phyloP scores from a whole-genome alignment of 1,284 basidiomycete genomes.

The Rhodotorula sp. region DNA sequence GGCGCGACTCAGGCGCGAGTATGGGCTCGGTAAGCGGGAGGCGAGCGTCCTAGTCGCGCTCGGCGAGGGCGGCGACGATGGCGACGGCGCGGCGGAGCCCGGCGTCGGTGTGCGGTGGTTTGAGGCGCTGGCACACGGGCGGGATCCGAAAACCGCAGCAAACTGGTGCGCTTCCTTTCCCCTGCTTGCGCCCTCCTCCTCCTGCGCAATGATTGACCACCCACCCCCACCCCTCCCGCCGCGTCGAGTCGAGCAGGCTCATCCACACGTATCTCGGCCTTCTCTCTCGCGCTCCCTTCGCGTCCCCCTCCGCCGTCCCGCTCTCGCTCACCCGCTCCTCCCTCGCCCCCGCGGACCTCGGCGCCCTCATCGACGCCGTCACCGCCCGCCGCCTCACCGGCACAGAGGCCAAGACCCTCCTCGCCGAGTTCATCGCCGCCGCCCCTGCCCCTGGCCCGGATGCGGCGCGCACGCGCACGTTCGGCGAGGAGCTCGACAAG shows the following conservation, averaged over 20 bases:
- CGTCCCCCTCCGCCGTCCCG: too few relatives aligned
- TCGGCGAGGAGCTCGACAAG: neutral
- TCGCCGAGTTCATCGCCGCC: constrained; percentile 43
- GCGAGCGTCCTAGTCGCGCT: constrained; percentile 63
- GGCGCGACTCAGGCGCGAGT: constrained; percentile 60
- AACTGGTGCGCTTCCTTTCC: constrained; percentile 68
- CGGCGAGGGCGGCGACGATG: constrained; percentile 47
- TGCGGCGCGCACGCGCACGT: neutral
- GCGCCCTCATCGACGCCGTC: constrained; percentile 76
- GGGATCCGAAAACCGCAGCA: constrained; percentile 69
- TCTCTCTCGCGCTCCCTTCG: constrained; percentile 63
- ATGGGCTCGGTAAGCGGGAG: constrained; percentile 66
- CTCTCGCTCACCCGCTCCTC: constrained; percentile 66
- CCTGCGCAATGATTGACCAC: too few relatives aligned
- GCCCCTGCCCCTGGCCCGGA: neutral
- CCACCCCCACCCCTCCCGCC: neutral
- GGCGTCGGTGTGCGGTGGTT: constrained; percentile 69
- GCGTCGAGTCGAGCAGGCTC: constrained; percentile 61
- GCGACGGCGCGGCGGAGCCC: constrained; percentile 50
- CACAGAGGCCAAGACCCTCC: constrained; percentile 48
- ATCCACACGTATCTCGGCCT: constrained; percentile 81
- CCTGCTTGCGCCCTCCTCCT: constrained; percentile 9
- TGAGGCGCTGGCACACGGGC: constrained; percentile 62
- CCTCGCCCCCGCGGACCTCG: constrained; percentile 66
- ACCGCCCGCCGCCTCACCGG: constrained; percentile 26